Base-by-base conservation (phyloP, 2,329 filamentous ascomycete genomes). In the Neonectria neomacrospora region DNA sequence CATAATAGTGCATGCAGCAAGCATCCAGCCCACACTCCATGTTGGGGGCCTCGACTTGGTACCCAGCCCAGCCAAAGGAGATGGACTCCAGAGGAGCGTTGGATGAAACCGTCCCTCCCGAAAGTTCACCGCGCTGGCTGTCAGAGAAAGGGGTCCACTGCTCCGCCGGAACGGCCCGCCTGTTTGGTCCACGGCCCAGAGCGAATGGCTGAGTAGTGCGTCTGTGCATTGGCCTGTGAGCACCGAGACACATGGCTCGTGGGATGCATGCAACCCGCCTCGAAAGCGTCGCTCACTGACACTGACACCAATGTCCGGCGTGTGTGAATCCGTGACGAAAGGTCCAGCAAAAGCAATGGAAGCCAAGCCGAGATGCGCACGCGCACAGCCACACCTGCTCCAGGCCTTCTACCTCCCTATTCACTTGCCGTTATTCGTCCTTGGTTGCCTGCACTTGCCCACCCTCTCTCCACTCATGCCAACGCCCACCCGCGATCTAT, bases 141-240 rank as follows among this genome's bases (percentile, higher is more conserved):
- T 23, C 48, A 22, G 34, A 28, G 11, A 32, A 41, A 37, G n/a
- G 47, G 54, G 42, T 54, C 60, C 60, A 58, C 60, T 18, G 66
- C 60, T 61, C 69, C 66, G 64, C 66, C 68, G 70, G 70, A 66
- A 69, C 70, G 70, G 70, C 62, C 69, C 70, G 70, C 68, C 58
- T 54, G 60, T 63, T 63, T 58, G 28, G 59, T 28, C 45, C 26
- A 48, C n/a, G 14, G 16, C 16, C 26, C 10, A 20, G 23, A 48
- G 45, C 32, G 45, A 48, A 48, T 48, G 45, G 45, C 23, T 10
- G 42, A 22, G n/a, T 6, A 45, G 5, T 11, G 22, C 14, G n/a
- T 48, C 22, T 28, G 37, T 18, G 37, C 16, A 39, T 39, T 39
- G 16, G 45, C 44, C 23, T n/a, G n/a, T n/a, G n/a, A n/a, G n/a